Evolutionary conservation across 345 rosid species (phyloP).

Genomic region (Populus simonii): DNA sequence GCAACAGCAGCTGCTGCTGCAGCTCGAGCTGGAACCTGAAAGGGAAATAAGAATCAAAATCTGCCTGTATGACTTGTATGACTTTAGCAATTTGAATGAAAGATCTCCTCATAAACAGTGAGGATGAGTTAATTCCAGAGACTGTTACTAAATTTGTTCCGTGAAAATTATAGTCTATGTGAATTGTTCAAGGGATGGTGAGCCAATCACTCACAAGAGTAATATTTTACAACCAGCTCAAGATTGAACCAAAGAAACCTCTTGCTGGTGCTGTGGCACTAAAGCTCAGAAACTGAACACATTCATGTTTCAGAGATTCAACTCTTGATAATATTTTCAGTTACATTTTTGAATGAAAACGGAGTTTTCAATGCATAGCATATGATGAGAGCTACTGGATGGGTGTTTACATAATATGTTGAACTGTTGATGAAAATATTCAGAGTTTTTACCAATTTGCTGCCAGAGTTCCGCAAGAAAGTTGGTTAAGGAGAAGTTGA

Average conservation of each 20-base stretch:
- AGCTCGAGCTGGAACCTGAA: slow-evolving; percentile 94
- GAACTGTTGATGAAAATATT: not conserved
- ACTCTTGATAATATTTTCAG: not conserved
- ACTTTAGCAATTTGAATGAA: not conserved
- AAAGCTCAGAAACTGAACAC: not conserved
- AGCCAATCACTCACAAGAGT: not conserved
- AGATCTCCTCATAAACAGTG: not conserved
- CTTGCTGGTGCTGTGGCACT: not conserved
- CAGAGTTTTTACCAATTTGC: not conserved
- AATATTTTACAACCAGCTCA: not conserved
- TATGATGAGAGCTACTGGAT: not conserved
- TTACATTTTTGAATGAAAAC: not conserved
- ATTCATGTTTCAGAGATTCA: not conserved
- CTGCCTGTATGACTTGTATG: not conserved
- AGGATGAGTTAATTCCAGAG: not conserved
- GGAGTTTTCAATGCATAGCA: not conserved
- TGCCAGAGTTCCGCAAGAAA: not conserved
- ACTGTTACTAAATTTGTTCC: not conserved
- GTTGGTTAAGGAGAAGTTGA: not conserved
- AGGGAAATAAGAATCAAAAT: not conserved
- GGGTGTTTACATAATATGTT: not conserved
- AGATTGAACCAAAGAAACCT: not conserved
- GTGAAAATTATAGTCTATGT: not conserved
- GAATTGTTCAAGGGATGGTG: not conserved
- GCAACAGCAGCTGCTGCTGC: slow-evolving; percentile 98